Conservation (phyloP, 2,329 filamentous ascomycete species). For the Ascochyta koolunga region DNA sequence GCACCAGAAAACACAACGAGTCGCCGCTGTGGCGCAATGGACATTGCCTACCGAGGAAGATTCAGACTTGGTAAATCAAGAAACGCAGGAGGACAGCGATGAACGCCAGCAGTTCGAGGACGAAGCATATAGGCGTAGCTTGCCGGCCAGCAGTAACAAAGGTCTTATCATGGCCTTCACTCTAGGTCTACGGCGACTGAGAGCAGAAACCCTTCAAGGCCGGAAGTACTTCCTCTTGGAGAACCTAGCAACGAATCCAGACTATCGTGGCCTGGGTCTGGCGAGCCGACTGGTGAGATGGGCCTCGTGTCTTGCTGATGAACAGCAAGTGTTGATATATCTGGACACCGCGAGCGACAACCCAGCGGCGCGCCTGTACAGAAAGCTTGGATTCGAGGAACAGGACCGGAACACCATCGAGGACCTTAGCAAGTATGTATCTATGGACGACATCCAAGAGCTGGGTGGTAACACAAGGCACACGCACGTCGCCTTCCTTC, state of each 20-base stretch:
- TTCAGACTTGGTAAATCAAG: background rate
- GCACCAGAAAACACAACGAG: constrained; percentile 1
- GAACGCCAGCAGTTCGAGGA: constrained; percentile 34
- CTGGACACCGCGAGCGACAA: constrained; percentile 38
- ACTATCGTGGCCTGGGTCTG: constrained; percentile 30
- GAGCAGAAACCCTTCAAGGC: constrained; percentile 17
- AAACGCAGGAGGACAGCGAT: constrained; percentile 24
- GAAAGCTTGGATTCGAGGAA: constrained; percentile 35
- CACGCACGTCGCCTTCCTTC: constrained; percentile 9
- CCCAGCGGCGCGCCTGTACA: constrained; percentile 30
- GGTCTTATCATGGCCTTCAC: constrained; percentile 34
- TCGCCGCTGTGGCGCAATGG: constrained; percentile 40
- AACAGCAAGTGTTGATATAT: constrained; percentile 26
- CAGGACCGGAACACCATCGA: constrained; percentile 20
- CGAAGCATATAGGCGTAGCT: constrained; percentile 22
- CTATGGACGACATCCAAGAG: background rate
- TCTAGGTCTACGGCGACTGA: constrained; percentile 18
- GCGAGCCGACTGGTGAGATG: constrained; percentile 29
- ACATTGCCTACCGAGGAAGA: constrained; percentile 13
- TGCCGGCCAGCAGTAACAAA: constrained; percentile 35
- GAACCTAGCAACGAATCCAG: constrained; percentile 37
- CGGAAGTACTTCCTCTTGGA: constrained; percentile 30
- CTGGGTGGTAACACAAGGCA: background rate
- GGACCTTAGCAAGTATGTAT: constrained; percentile 23
- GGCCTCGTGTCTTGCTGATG: constrained; percentile 24